These are phyloP conservation scores for Cryptosporidium canis DNA, from an alignment of 169 alveolate species.

Conservation along the genomic window DNA sequence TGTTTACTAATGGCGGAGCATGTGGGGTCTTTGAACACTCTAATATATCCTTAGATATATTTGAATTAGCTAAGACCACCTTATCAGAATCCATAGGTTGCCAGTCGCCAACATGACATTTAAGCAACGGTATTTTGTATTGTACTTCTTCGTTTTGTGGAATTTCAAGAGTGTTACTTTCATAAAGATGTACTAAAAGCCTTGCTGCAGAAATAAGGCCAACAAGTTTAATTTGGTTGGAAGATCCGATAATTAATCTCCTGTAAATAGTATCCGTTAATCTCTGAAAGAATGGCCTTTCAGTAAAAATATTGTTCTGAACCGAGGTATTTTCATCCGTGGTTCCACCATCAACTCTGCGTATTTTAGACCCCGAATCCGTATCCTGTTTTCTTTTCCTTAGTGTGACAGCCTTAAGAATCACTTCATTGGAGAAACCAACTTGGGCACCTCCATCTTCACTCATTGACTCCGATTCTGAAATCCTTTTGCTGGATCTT, in stretches of 20 bases:
- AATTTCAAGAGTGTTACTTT: conserved; percentile 31
- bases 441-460: neutral
- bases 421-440: conserved; percentile 11
- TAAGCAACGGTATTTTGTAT: conserved; percentile 15
- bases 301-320: conserved; percentile 1
- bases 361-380: neutral
- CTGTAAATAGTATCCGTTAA: conserved; percentile 39
- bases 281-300: conserved; percentile 36
- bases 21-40: conserved; percentile 11
- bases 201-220: conserved; percentile 66
- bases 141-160: conserved; percentile 35
- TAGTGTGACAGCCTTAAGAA: conserved; percentile 7
- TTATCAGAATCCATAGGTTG: conserved; percentile 51
- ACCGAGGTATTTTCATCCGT: neutral
- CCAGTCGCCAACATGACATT: conserved; percentile 69
- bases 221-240: conserved; percentile 59
- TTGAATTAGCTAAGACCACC: conserved; percentile 15
- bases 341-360: neutral
- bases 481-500: neutral
- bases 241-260: conserved; percentile 40
- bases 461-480: neutral
- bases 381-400: neutral
- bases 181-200: conserved; percentile 19
- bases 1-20: conserved; percentile 41
- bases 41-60: neutral